Conservation (phyloP, 2,329 filamentous ascomycete species). For the Eurotiales sp. region DNA sequence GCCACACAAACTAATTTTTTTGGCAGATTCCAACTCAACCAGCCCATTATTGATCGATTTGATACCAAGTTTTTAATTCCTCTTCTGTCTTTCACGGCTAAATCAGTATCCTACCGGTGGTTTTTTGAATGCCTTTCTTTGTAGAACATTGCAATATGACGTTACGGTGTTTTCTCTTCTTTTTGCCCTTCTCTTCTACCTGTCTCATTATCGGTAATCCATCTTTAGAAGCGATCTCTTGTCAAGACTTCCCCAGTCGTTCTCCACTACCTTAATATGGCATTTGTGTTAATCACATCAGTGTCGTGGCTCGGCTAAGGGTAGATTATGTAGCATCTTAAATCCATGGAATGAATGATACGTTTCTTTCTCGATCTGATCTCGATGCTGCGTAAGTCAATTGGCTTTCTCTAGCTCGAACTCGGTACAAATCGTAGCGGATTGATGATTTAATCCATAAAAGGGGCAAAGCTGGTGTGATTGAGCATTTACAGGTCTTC, state of each 20-base stretch:
- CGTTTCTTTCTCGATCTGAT: too few relatives aligned
- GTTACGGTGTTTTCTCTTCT: neutral
- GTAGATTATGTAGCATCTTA: conserved; percentile 11
- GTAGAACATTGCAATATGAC: conserved; percentile 16
- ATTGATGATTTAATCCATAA: too few relatives aligned
- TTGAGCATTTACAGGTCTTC: too few relatives aligned
- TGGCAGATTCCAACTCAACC: conserved; percentile 7
- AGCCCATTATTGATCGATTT: conserved; percentile 12
- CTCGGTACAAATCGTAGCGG: too few relatives aligned
- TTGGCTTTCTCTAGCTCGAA: too few relatives aligned
- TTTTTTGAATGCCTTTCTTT: conserved; percentile 6
- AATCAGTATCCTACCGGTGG: neutral
- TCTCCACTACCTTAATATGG: too few relatives aligned
- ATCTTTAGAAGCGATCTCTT: neutral
- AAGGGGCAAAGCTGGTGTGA: too few relatives aligned
- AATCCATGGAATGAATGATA: too few relatives aligned
- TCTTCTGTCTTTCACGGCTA: neutral
- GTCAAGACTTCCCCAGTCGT: too few relatives aligned
- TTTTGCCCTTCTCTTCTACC: too few relatives aligned
- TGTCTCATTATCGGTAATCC: neutral
- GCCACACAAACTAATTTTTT: neutral
- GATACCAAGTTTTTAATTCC: neutral
- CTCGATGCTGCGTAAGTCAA: too few relatives aligned
- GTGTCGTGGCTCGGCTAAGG: conserved; percentile 5
- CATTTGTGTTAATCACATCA: conserved; percentile 8